Conservation (phyloP, 2,329 filamentous ascomycete genomes). For the Zalaria obscura region DNA sequence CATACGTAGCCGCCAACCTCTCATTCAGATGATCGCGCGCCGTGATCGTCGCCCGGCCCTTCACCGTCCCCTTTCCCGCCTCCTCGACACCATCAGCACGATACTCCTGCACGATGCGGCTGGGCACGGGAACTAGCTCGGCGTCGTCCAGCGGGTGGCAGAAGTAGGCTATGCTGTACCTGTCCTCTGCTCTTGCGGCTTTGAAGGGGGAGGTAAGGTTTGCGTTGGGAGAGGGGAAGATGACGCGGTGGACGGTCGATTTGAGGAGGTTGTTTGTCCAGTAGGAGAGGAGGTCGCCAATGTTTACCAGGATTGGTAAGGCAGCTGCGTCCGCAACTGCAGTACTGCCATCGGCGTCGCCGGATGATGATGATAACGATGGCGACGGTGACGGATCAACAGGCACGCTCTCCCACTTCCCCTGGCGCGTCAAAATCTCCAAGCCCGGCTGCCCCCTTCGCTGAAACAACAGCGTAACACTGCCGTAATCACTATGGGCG, state of each 20-base stretch:
- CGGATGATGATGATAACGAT: background rate
- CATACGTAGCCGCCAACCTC: constrained; percentile 45
- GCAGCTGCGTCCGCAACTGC: background rate
- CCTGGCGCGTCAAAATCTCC: constrained; percentile 52
- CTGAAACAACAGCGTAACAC: constrained; percentile 64
- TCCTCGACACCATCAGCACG: constrained; percentile 13
- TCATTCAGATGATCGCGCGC: constrained; percentile 44
- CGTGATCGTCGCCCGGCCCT: constrained; percentile 35
- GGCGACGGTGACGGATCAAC: constrained; percentile 20
- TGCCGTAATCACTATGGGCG: constrained; percentile 78
- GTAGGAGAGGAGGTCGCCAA: constrained; percentile 61
- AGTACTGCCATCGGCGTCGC: background rate
- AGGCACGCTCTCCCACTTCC: constrained; percentile 29
- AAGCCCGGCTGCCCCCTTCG: constrained; percentile 72
- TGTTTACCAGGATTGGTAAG: constrained; percentile 54
- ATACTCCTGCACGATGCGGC: constrained; percentile 30
- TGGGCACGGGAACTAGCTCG: constrained; percentile 40
- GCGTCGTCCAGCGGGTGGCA: constrained; percentile 46
- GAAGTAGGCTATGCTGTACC: constrained; percentile 49
- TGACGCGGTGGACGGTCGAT: constrained; percentile 78
- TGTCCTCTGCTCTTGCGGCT: constrained; percentile 27
- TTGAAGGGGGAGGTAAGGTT: no score
- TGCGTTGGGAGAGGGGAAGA: no score
- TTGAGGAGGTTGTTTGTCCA: constrained; percentile 85
- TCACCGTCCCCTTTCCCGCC: constrained; percentile 16